These are phyloP conservation scores for Fimicolochytrium jonesii DNA, from an alignment of 192 early-diverging fungal species.

Conservation along the genomic window DNA sequence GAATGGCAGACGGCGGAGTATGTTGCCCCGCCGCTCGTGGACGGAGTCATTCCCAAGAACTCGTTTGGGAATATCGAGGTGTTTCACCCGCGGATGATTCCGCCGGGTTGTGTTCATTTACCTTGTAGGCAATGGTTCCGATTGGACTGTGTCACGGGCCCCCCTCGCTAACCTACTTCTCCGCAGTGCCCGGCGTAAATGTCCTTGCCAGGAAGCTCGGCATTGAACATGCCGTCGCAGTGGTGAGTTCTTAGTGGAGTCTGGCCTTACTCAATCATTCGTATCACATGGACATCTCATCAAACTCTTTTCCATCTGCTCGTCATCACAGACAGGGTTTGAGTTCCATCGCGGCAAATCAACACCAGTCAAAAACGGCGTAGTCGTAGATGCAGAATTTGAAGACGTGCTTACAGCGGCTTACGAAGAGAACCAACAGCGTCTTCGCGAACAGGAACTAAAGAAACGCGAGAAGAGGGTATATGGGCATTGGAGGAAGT, in stretches of 20 bases:
- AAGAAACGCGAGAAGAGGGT: constrained; percentile 43
- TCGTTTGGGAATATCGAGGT: constrained; percentile 81
- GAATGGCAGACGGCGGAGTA: constrained; percentile 84
- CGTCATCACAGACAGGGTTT: constrained; percentile 61
- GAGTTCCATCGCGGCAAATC: constrained; percentile 60
- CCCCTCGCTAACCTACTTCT: background rate
- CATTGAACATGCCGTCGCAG: constrained; percentile 78
- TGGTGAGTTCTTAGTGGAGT: too few relatives aligned
- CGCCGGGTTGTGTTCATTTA: constrained; percentile 72
- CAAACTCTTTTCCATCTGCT: background rate
- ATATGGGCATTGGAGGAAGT: constrained; percentile 49
- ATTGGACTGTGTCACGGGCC: background rate
- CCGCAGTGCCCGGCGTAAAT: constrained; percentile 50
- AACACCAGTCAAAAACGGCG: constrained; percentile 60
- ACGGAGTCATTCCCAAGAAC: constrained; percentile 80
- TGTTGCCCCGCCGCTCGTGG: constrained; percentile 53
- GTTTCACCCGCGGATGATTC: constrained; percentile 80
- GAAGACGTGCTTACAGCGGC: constrained; percentile 52
- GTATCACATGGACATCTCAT: constrained; percentile 12
- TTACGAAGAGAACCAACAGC: constrained; percentile 25
- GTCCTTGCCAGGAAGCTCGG: constrained; percentile 69
- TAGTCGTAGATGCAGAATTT: constrained; percentile 62
- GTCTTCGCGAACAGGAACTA: constrained; percentile 6
- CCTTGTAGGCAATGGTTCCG: constrained; percentile 15
- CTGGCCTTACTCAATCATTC: too few relatives aligned